These are phyloP conservation scores for Xylaria acuta DNA, from an alignment of 495 filamentous ascomycete genomes.

Conservation along the genomic window DNA sequence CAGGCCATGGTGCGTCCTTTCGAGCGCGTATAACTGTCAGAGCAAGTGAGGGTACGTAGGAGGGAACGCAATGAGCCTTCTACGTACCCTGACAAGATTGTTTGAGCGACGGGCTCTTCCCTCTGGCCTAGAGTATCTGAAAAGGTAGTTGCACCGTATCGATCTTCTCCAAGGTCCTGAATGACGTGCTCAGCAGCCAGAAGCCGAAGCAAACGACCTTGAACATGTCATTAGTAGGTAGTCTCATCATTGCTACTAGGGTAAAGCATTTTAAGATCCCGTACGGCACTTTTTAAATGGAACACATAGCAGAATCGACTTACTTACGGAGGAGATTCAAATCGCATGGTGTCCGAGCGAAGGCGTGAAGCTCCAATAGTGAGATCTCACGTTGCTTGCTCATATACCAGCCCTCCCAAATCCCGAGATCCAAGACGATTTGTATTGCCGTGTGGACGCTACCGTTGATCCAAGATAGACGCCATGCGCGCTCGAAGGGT, in stretches of 20 bases:
- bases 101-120: constrained; percentile 12
- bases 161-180: constrained; percentile 24
- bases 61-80: not conserved
- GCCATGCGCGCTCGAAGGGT: constrained; percentile 21
- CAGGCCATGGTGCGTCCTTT: constrained; percentile 20
- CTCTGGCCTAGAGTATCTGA: constrained; percentile 14
- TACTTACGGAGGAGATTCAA: constrained; percentile 24
- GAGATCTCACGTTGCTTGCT: constrained; percentile 21
- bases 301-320: too few species aligned
- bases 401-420: constrained; percentile 22
- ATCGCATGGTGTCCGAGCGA: constrained; percentile 23
- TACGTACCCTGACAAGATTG: constrained; percentile 16
- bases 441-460: constrained; percentile 10
- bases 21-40: not conserved
- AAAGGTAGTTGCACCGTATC: constrained; percentile 20
- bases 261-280: not conserved
- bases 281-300: not conserved
- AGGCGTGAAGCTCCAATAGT: constrained; percentile 16
- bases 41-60: not conserved
- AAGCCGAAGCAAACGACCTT: constrained; percentile 28
- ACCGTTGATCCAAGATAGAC: constrained; percentile 18
- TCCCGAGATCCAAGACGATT: constrained; percentile 24
- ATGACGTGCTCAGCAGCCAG: constrained; percentile 19
- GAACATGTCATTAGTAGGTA: not conserved
- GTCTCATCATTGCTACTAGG: not conserved